Conservation (phyloP, 2,329 filamentous ascomycete species). For the Fusarium gaditjirri region DNA sequence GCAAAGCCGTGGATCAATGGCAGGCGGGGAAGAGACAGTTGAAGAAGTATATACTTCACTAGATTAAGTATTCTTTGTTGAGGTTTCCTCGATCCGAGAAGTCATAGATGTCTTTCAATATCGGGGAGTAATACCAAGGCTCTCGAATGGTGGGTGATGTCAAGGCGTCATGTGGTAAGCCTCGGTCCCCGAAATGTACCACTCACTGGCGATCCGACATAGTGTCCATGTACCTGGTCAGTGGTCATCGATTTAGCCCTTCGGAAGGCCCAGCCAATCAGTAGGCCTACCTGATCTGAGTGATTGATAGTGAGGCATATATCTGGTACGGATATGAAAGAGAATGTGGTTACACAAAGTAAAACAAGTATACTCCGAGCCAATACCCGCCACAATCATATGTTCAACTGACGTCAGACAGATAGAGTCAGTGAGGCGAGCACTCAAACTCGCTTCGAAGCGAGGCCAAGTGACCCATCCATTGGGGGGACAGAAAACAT, state of each 20-base stretch:
- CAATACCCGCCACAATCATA: neutral
- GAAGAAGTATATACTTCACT: conserved; percentile 22
- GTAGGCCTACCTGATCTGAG: neutral
- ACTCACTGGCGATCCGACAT: neutral
- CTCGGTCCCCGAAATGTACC: neutral
- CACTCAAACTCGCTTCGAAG: neutral
- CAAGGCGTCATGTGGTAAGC: neutral
- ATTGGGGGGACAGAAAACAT: neutral
- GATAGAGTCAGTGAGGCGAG: neutral
- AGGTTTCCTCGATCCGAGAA: neutral
- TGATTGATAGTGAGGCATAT: neutral
- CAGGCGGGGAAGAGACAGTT: neutral
- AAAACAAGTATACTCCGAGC: neutral
- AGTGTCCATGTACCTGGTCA: neutral
- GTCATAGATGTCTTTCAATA: neutral
- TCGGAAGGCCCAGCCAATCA: neutral
- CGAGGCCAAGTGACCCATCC: neutral
- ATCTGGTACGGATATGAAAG: accelerated
- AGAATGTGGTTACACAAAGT: neutral
- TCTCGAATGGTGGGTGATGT: neutral
- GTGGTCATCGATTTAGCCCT: neutral
- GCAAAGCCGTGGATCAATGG: conserved; percentile 22
- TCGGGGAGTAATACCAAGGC: no score
- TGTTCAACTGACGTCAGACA: neutral
- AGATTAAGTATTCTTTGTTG: neutral